Base-by-base conservation (phyloP, 2,329 filamentous ascomycete genomes). In the Elsinoe ampelina region DNA sequence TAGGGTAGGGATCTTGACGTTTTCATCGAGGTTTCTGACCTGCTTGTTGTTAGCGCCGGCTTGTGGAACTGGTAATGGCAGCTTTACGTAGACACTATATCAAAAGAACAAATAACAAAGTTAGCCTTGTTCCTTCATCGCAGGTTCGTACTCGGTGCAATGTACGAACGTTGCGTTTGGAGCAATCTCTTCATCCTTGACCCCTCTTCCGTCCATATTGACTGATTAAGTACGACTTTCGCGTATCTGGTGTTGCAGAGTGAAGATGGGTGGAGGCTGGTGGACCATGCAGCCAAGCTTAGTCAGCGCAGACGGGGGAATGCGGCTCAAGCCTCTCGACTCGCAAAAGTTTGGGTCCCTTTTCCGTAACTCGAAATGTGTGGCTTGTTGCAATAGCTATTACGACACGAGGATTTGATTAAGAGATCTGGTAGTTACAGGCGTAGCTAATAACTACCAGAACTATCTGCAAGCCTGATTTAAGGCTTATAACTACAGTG, bases 11-110 rank as follows among this genome's bases (percentile, higher is more conserved):
- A 88, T 78, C 71, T 95, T 95, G 72, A 95, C 84, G 68, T 87
- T 84, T 77, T 97, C 93, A 73, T 96, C 89, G 58, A 98, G 83
- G 70, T 96, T 96, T 66, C 86, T 87, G 61, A 81, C 75, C 75
- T 81, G 64, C 26, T 17, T n/a, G 10, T n/a, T 52, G 36, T 61
- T 58, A 58, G 42, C 19, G n/a, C 34, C 38, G 8, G 48, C 36
- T 42, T 10, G 26, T 43, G 17, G 32, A 4, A 13, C 17, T 36
- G 39, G 30, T 36, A 7, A 7, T 30, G 7, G 26, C 32, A 55
- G 30, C 26, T 45, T 54, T 63, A 68, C 65, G 58, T 70, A 70
- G 61, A 70, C 63, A 57, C 68, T 70, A 61, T 8, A 56, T 35
- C 7, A 56, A 6, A 20, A 19, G 34, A 56, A 48, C 57, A 48